Conservation (phyloP, 1,139 yeast species). For the Kurtzmaniella natalensis region DNA sequence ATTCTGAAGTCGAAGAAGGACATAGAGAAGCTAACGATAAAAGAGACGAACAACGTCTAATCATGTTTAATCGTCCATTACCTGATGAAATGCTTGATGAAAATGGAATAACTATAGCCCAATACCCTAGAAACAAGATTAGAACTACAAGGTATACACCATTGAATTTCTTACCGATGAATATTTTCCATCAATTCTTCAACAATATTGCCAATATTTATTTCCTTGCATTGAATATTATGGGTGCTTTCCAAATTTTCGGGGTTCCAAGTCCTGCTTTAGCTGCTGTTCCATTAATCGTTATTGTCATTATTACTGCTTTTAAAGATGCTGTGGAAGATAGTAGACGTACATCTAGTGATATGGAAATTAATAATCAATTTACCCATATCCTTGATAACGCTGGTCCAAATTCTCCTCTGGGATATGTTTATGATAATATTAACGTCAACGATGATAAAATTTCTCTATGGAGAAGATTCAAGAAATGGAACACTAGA, state of each 20-base stretch:
- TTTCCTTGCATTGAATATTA: constrained; percentile 46
- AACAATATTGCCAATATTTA: constrained; percentile 54
- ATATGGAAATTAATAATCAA: constrained; percentile 52
- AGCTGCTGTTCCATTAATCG: constrained; percentile 57
- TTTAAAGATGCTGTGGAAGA: constrained; percentile 57
- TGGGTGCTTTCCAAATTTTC: constrained; percentile 51
- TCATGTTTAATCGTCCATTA: constrained; percentile 65
- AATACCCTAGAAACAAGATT: constrained; percentile 78
- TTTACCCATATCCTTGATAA: constrained; percentile 37
- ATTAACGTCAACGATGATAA: constrained; percentile 44
- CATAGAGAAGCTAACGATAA: constrained; percentile 37
- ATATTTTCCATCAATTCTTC: constrained; percentile 60
- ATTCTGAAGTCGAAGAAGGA: constrained; percentile 16
- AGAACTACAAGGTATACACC: constrained; percentile 97
- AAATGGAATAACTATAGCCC: constrained; percentile 25
- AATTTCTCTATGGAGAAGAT: constrained; percentile 55
- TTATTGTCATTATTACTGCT: constrained; percentile 52
- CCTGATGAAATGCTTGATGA: constrained; percentile 59
- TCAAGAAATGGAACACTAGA: constrained; percentile 47
- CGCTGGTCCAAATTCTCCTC: constrained; percentile 9
- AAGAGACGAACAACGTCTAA: constrained; percentile 43
- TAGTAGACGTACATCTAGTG: constrained; percentile 48
- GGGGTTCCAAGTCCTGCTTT: constrained; percentile 56
- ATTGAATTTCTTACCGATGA: constrained; percentile 80
- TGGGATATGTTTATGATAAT: constrained; percentile 27